Base-by-base conservation (phyloP, 192 early-diverging fungal species). In the Phycomyces blakesleeanus region DNA sequence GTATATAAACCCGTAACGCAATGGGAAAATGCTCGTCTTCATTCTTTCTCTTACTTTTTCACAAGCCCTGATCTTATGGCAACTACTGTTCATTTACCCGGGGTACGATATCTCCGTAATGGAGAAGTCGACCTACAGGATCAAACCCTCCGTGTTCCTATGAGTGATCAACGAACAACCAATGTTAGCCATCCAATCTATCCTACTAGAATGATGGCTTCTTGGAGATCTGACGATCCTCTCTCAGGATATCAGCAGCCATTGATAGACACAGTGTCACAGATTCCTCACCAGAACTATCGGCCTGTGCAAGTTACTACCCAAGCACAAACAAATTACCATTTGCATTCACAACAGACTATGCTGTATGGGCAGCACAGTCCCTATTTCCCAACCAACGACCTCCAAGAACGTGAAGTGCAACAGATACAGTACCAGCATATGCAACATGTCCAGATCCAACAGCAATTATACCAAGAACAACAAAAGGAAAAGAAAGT, bases 31-130 rank as follows among this genome's bases (percentile, higher is more conserved):
- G 29, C 29, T 34, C 29, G 29, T 34, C 18, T 27, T 25, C n/a
- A 14, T 10, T 59, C 18, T 49, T 59, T 59, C 26, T 25, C 38
- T 57, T 57, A 21, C 34, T 37, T 57, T 20, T 57, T 1, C 18
- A 37, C 16, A 44, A 61, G 22, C 21, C 16, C 16, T 58, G 16
- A 49, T 25, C 26, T 39, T 50, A 63, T 63, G 62, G 37, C 62
- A 37, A 24, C 62, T 25, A 44, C 54, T 55, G 54, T 63, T 24
- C 62, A 63, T 39, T 54, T 63, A 27, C 62, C 62, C 1, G 62
- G 62, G 20, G 39, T 63, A 51, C 51, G 62, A 18, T 63, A 63
- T 44, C 38, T 63, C 16, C 51, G 62, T 29, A 34, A 63, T 44
- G 62, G 62, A 20, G 49, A 63, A 42, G 51, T 63, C 16, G 62